Percentiles rank a stretch among this genome's conserved stretches.
Conservation (phyloP, 805 yeast species). For the Myxozyma vanderwaltii region DNA sequence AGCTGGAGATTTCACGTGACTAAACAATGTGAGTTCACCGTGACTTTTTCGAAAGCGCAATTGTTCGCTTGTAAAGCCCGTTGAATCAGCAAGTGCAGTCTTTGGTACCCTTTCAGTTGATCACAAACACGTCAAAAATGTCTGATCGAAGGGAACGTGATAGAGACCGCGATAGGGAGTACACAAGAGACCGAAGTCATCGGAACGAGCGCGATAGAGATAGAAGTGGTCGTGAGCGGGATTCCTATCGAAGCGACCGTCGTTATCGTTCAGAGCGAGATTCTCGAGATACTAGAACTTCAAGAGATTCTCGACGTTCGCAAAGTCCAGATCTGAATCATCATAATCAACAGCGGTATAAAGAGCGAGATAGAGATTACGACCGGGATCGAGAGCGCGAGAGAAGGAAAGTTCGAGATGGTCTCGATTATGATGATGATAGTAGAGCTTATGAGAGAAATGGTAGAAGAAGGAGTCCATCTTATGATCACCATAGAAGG, state of each 20-base stretch:
- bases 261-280: not conserved
- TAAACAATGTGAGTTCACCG: no score
- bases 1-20: no score
- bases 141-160: not conserved
- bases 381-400: constrained; percentile 7
- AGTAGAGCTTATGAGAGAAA: not conserved
- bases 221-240: constrained; percentile 3
- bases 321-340: not conserved
- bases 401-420: not conserved
- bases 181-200: not conserved
- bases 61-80: no score
- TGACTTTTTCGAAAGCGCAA: no score
- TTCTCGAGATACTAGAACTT: not conserved
- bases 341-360: not conserved
- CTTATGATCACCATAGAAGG: not conserved
- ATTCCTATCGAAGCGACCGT: constrained; percentile 2
- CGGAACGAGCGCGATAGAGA: constrained; percentile 4
- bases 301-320: not conserved
- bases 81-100: not conserved
- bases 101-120: not conserved
- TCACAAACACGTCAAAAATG: not conserved
- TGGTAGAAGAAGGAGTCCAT: not conserved
- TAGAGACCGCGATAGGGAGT: constrained; percentile 11
- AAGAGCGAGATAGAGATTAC: constrained; percentile 4
- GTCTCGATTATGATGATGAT: not conserved